Conservation (phyloP, 352 stramenopile species). For the Globisporangium okanoganense region DNA sequence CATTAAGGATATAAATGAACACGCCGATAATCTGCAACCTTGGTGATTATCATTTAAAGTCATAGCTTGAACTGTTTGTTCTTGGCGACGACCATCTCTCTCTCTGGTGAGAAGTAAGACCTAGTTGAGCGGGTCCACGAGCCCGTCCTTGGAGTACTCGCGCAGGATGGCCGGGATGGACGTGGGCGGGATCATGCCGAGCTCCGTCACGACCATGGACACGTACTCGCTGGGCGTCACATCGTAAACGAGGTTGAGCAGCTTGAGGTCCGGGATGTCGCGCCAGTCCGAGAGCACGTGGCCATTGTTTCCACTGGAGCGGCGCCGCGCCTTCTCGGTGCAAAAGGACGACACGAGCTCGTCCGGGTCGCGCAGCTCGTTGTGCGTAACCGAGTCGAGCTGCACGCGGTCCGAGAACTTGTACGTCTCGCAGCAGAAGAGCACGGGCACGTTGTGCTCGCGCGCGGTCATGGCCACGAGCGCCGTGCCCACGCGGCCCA, state of each 20-base stretch:
- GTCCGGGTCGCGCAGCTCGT: conserved; percentile 96
- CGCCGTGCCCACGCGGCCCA: conserved; percentile 90
- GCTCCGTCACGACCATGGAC: conserved; percentile 96
- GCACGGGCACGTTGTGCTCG: conserved; percentile 91
- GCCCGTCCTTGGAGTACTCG: conserved; percentile 84
- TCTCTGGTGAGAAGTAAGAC: not conserved
- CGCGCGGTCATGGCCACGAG: conserved; percentile 91
- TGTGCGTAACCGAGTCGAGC: conserved; percentile 97
- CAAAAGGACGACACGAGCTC: conserved; percentile 69
- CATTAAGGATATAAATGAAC: no score
- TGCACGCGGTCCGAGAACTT: conserved; percentile 97
- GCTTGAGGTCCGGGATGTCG: conserved; percentile 64
- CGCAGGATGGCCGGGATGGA: conserved; percentile 96
- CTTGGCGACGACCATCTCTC: not conserved
- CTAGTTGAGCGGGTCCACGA: conserved; percentile 40
- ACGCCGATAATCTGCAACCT: no score
- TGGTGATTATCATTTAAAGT: no score
- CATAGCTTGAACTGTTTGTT: no score
- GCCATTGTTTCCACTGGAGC: conserved; percentile 10
- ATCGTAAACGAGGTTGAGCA: conserved; percentile 93
- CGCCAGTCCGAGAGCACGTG: conserved; percentile 85
- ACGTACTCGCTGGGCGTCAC: conserved; percentile 97
- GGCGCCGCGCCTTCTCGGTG: conserved; percentile 45
- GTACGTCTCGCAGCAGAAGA: conserved; percentile 99
- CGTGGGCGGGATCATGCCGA: conserved; percentile 97